phyloP scores from a whole-genome alignment of 2,329 filamentous ascomycete genomes.

The Verticillium isaacii region DNA sequence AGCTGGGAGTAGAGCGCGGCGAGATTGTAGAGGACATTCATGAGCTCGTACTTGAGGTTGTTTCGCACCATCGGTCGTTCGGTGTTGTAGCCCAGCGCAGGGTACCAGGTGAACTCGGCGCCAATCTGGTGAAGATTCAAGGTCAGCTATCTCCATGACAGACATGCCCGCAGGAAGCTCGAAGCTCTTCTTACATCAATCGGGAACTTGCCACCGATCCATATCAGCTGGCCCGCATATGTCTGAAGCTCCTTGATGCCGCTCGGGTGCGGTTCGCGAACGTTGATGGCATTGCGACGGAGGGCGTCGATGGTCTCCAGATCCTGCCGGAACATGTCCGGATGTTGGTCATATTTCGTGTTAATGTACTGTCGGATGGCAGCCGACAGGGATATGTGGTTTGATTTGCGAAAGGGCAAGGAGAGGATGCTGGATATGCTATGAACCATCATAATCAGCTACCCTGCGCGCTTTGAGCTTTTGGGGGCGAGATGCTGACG shows the following conservation, averaged over 20 bases:
- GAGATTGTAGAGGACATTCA: constrained; percentile 91
- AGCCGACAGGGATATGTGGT: constrained; percentile 69
- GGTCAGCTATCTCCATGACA: not conserved
- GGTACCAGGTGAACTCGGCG: constrained; percentile 95
- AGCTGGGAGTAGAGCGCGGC: constrained; percentile 91
- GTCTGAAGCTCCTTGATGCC: constrained; percentile 83
- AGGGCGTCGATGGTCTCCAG: constrained; percentile 78
- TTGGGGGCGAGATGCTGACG: not conserved
- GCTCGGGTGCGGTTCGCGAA: constrained; percentile 80
- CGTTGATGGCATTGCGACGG: constrained; percentile 80
- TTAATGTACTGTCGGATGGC: constrained; percentile 95
- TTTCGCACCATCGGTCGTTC: constrained; percentile 64
- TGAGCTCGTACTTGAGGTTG: constrained; percentile 75
- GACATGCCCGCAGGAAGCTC: constrained; percentile 1
- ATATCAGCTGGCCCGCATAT: constrained; percentile 89
- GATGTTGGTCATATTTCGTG: constrained; percentile 96
- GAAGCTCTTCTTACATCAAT: constrained; percentile 63
- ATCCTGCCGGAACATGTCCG: constrained; percentile 91
- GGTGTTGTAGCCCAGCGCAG: constrained; percentile 84
- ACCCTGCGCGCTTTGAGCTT: not conserved
- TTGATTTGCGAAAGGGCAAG: constrained; percentile 84
- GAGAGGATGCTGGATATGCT: constrained; percentile 58
- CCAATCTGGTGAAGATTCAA: constrained; percentile 58
- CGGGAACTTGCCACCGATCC: constrained; percentile 92
- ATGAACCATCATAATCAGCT: not conserved